Percentiles rank a stretch among this genome's conserved stretches.
These are phyloP conservation scores for Bombardia bombarda DNA, from an alignment of 495 filamentous ascomycete species.

Conservation along the genomic window DNA sequence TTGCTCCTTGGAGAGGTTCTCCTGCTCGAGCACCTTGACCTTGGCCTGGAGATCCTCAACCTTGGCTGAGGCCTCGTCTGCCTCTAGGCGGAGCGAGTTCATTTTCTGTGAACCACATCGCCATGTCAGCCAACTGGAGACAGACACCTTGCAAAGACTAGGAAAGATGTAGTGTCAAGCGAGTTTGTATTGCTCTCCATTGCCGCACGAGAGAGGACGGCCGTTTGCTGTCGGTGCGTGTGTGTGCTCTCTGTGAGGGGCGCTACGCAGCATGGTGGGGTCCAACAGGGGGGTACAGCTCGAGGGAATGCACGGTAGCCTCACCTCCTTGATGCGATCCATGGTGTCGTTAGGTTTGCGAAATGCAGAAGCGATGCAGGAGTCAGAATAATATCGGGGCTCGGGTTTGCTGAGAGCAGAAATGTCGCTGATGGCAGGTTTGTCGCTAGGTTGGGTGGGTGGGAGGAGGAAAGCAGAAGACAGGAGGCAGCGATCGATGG, in stretches of 20 bases:
- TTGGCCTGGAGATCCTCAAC: slow-evolving; percentile 79
- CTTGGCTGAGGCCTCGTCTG: slow-evolving; percentile 69
- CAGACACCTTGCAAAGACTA: too few species aligned
- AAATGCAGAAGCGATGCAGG: neutral
- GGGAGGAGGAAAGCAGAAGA: slow-evolving; percentile 4
- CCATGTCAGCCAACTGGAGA: slow-evolving; percentile 12
- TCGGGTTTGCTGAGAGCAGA: slow-evolving; percentile 5
- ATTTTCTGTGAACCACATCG: slow-evolving; percentile 59
- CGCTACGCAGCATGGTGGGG: slow-evolving; percentile 36
- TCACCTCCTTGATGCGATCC: slow-evolving; percentile 78
- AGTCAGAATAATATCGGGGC: neutral
- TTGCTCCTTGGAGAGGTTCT: slow-evolving; percentile 93
- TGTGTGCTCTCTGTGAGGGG: slow-evolving; percentile 8
- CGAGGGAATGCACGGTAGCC: slow-evolving; percentile 31
- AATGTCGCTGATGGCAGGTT: neutral
- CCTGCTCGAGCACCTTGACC: slow-evolving; percentile 87
- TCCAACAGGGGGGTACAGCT: slow-evolving; percentile 25
- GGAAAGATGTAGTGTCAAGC: neutral
- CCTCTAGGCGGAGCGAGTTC: slow-evolving; percentile 84
- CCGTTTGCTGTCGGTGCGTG: slow-evolving; percentile 2
- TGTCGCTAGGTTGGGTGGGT: slow-evolving; percentile 5
- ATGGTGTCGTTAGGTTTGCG: slow-evolving; percentile 30
- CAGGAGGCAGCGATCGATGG: slow-evolving; percentile 11
- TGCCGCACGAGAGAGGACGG: slow-evolving; percentile 1
- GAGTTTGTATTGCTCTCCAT: neutral